A percentile compares a stretch with the other conserved stretches of the same genome.
Conservation (phyloP, 179 eudicot genomes). For the Amaranthus tricolor region DNA sequence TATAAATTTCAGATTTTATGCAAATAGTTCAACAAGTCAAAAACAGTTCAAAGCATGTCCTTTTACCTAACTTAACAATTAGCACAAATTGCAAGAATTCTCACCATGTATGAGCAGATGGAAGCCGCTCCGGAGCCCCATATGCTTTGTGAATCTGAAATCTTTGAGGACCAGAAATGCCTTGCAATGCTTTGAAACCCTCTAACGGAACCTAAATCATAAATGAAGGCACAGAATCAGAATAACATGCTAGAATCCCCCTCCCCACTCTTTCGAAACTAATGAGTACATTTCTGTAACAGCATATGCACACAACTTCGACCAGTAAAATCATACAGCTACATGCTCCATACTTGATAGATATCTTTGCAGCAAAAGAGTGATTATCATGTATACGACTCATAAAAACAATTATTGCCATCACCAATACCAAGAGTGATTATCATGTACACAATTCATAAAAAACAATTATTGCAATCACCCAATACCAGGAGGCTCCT, state of each 20-base stretch:
- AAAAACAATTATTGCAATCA: no score
- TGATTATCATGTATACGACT: no score
- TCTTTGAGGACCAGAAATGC: conserved; percentile 97
- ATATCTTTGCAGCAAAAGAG: no score
- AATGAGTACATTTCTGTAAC: not conserved
- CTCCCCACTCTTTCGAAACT: not conserved
- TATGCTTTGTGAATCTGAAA: conserved; percentile 98
- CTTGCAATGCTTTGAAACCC: conserved; percentile 93
- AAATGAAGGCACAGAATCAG: conserved; percentile 7
- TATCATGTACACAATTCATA: no score
- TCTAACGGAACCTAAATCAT: conserved; percentile 79
- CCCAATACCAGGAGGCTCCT: no score
- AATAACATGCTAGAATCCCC: not conserved
- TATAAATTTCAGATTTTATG: not conserved
- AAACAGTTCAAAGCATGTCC: not conserved
- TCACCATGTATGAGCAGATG: conserved; percentile 99
- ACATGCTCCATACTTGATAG: not conserved
- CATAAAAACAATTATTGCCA: no score
- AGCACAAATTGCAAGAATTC: conserved; percentile 20
- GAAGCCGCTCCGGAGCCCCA: conserved; percentile 98
- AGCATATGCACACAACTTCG: not conserved
- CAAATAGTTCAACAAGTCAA: conserved; percentile 1
- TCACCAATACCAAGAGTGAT: no score
- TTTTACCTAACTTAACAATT: not conserved
- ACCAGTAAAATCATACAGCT: not conserved